Evolutionary conservation across 495 filamentous ascomycete genomes (phyloP), one percentile per base, ranked within the genome.

Genomic region (Astrocystis sublimbata): DNA sequence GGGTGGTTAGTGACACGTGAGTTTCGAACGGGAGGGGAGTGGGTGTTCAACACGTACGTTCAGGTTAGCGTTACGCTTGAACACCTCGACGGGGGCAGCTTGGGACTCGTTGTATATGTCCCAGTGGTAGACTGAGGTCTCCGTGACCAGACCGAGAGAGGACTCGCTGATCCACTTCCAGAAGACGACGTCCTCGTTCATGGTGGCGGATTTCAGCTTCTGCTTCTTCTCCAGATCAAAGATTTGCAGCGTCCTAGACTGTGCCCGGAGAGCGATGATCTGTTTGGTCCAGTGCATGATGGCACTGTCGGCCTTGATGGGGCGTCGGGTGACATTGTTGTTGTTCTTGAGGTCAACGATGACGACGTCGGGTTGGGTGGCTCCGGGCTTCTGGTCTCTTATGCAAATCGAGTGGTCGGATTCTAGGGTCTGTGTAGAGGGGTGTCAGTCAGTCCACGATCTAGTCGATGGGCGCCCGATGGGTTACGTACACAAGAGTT

Each of bases 281-380:
- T 94, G 91, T 72, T 88, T 88, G 67, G 81, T 85, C 91, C 92
- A 97, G 85, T 99, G 94, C 94, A 99, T 97, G 73, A 99, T 97
- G 63, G 94, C 96, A 86, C 92, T 97, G 81, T 99, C 94, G 67
- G 94, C 96, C 79, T 97, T 98, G 82, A 99, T 99, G 8, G 93
- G 92, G 65, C 94, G 85, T 65, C 90, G 88, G 61, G 92, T 96
- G 71, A 96, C 84, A 77, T 92, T 90, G 84, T 96, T 96, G 77
- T 85, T 85, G 79, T 96, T 92, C 76, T 97, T 96, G 69, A 99
- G 88, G 74, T 98, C 88, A 76, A 99, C 79, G 76, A 98, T 99
- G 75, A 98, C 89, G 63, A 98, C 94, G 75, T 99, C 92, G 33
- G 94, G 90, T 51, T 86, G 86, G 50, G 90, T 85, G 49, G 87